Percentiles rank a stretch among this genome's conserved stretches.
phyloP scores from a whole-genome alignment of 177 flowering plant species.

The Telopea speciosissima region DNA sequence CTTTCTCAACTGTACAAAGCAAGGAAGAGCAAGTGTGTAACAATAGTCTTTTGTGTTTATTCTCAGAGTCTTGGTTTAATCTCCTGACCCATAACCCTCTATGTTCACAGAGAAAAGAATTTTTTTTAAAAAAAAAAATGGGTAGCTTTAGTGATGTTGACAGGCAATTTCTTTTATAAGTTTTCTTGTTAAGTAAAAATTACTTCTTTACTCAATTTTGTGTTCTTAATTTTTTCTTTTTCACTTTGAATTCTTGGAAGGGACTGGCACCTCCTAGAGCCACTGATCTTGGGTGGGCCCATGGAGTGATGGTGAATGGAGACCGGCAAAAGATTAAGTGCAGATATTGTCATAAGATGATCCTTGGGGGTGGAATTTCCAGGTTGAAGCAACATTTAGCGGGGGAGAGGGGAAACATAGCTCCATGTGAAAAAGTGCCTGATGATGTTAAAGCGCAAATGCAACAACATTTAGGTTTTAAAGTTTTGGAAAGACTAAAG shows the following conservation, averaged over 20 bases:
- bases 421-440: slow-evolving; percentile 30
- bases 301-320: slow-evolving; percentile 31
- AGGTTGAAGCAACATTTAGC: slow-evolving; percentile 33
- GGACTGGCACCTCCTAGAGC: slow-evolving; percentile 33
- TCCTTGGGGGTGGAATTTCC: slow-evolving; percentile 32
- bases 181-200: neutral
- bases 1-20: slow-evolving; percentile 16
- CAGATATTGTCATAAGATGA: slow-evolving; percentile 25
- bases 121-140: too few relatives aligned
- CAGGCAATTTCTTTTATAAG: neutral
- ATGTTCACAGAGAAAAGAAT: too few relatives aligned
- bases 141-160: neutral
- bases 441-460: slow-evolving; percentile 28
- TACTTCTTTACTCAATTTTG: neutral
- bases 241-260: slow-evolving; percentile 11
- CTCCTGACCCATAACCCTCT: too few relatives aligned
- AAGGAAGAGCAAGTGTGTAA: slow-evolving; percentile 23
- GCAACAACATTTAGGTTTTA: slow-evolving; percentile 30
- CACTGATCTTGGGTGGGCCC: slow-evolving; percentile 37
- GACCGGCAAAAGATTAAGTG: slow-evolving; percentile 33
- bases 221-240: neutral
- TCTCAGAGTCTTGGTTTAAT: neutral
- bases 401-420: slow-evolving; percentile 30
- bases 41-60: neutral
- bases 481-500: slow-evolving; percentile 26